Evolutionary conservation across 225 moss, liverwort and hornwort genomes (phyloP), one percentile per base, ranked within the genome.

Genomic region (Polytrichum commune): DNA sequence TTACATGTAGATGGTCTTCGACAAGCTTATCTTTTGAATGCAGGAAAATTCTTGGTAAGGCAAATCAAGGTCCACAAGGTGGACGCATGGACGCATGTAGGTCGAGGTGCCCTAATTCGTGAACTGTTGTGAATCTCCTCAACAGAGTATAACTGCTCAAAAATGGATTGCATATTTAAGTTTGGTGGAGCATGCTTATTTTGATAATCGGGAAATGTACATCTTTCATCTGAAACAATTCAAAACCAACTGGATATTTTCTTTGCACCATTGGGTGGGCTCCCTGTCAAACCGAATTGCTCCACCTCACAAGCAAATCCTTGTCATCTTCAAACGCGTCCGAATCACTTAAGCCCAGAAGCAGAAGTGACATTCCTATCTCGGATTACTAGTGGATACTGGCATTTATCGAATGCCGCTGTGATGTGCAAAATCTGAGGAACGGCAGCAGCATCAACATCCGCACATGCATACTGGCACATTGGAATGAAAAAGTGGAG

Each of bases 141-240:
- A 2, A 38, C 38, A 10, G 10, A 38, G 10, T 38, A 89, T 95
- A 26, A 64, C 77, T 62, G 24, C 33, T 58, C n/a, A 58, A 56
- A 19, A 18, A 20, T 58, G 58, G 58, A 6, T 22, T 58, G 58
- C 20, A 58, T 6, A 58, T 38, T 38, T 8, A 57, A 22, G 19
- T 57, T 1, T 57, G 57, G 58, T 58, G n/a, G n/a, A 23, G 29
- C 4, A 29, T 20, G 32, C 30, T 30, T 28, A 19, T 29, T n/a
- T 65, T 33, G 27, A 65, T 18, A 19, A 27, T 28, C 30, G 30
- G 64, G 64, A 29, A 65, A 20, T 62, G 62, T 65, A 65, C 64
- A 65, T n/a, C 29, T 29, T 65, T 29, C 30, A 65, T n/a, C 30
- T 28, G 64, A 64, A 29, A 29, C 64, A 64, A 64, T 30, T 65